Conservation (phyloP, 1,284 basidiomycete species). For the Marasmius oreades region DNA sequence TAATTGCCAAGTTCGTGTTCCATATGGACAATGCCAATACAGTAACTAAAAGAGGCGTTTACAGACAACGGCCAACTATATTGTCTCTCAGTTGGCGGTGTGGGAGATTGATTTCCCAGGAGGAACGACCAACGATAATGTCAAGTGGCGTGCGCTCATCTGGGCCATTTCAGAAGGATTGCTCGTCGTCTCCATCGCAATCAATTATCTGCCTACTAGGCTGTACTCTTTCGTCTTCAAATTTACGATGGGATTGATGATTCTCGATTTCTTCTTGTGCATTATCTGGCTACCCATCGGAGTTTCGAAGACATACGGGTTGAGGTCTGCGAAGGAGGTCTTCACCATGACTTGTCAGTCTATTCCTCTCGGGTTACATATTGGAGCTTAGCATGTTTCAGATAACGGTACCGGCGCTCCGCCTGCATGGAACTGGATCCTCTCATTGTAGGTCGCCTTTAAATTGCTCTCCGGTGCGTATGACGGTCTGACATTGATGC, state of each 20-base stretch:
- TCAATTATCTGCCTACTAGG: conserved; percentile 79
- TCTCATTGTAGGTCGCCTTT: conserved; percentile 58
- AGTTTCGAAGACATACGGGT: conserved; percentile 79
- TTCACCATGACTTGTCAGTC: conserved; percentile 77
- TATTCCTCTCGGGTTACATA: neutral
- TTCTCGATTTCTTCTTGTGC: conserved; percentile 82
- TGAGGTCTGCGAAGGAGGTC: conserved; percentile 74
- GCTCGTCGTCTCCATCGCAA: conserved; percentile 63
- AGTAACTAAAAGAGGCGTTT: too few relatives aligned
- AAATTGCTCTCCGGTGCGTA: neutral
- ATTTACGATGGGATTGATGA: conserved; percentile 66
- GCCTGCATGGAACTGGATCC: conserved; percentile 82
- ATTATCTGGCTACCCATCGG: conserved; percentile 88
- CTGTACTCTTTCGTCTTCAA: conserved; percentile 74
- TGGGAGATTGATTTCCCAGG: conserved; percentile 80
- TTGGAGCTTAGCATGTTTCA: conserved; percentile 24
- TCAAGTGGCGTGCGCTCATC: conserved; percentile 80
- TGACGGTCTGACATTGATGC: conserved; percentile 7
- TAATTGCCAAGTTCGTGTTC: conserved; percentile 65
- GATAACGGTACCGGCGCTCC: conserved; percentile 86
- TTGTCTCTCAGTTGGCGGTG: conserved; percentile 76
- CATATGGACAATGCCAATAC: neutral
- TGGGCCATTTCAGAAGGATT: conserved; percentile 78
- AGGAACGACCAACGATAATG: conserved; percentile 60
- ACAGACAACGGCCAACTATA: conserved; percentile 80